phyloP scores from a whole-genome alignment of 2,329 filamentous ascomycete genomes.

The Pseudogymnoascus sp. region DNA sequence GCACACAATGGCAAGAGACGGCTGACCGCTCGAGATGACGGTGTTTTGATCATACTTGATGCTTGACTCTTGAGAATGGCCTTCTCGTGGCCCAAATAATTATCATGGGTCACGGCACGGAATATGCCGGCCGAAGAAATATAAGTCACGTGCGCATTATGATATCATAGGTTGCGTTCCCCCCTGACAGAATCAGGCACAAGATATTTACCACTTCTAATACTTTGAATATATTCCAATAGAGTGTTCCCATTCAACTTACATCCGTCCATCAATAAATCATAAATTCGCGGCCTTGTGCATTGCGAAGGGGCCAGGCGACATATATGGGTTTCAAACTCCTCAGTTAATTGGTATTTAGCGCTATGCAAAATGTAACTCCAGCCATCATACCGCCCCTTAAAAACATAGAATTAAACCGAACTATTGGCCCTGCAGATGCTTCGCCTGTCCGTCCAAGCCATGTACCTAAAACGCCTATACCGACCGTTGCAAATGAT shows the following conservation, averaged over 20 bases:
- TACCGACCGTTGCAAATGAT: neutral
- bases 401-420: neutral
- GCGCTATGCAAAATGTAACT: slow-evolving; percentile 8
- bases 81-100: slow-evolving; percentile 1
- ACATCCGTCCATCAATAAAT: too few relatives aligned
- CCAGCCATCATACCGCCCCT: neutral
- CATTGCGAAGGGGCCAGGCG: too few relatives aligned
- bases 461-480: neutral
- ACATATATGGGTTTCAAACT: neutral
- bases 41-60: slow-evolving; percentile 26
- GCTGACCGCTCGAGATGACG: slow-evolving; percentile 22
- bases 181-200: neutral
- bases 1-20: slow-evolving; percentile 18
- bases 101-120: neutral
- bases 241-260: too few relatives aligned
- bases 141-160: neutral
- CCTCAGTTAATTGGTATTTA: neutral
- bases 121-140: neutral
- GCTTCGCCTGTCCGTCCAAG: neutral
- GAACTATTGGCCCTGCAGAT: neutral
- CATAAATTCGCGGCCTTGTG: neutral
- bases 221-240: too few relatives aligned
- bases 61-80: neutral
- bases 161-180: neutral
- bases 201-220: neutral